Percentiles rank a stretch among this genome's conserved stretches.
phyloP scores from a whole-genome alignment of 805 yeast species.

The Komagataella pastoris region DNA sequence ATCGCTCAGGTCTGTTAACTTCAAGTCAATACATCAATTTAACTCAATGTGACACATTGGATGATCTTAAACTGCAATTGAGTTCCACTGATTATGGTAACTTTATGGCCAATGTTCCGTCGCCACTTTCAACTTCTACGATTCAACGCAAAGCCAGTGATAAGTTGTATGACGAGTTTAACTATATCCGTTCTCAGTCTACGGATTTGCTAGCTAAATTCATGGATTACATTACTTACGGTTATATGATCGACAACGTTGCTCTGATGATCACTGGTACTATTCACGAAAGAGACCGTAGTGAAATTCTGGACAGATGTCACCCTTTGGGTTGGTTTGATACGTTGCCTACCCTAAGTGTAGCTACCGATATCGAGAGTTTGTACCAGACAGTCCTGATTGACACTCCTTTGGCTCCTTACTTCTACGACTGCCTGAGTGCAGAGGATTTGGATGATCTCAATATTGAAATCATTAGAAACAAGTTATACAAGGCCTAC shows the following conservation, averaged over 20 bases:
- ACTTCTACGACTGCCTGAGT: constrained; percentile 78
- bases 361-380: constrained; percentile 92
- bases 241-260: constrained; percentile 97
- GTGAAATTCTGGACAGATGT: constrained; percentile 80
- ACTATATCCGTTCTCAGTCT: constrained; percentile 74
- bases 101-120: constrained; percentile 69
- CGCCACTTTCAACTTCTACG: constrained; percentile 75
- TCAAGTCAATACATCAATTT: constrained; percentile 77
- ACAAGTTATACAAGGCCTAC: constrained; percentile 84
- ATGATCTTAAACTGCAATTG: constrained; percentile 86
- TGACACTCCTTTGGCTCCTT: constrained; percentile 96
- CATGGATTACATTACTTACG: constrained; percentile 86
- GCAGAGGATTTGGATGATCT: constrained; percentile 88
- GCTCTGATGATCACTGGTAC: constrained; percentile 95
- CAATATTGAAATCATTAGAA: constrained; percentile 90
- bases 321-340: constrained; percentile 99
- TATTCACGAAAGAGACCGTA: constrained; percentile 83
- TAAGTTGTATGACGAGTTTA: constrained; percentile 72
- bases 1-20: constrained; percentile 70
- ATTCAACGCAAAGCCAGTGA: constrained; percentile 69
- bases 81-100: constrained; percentile 95
- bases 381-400: constrained; percentile 83
- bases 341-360: constrained; percentile 86
- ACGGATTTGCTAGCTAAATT: constrained; percentile 69
- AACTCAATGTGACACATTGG: constrained; percentile 92